Percentiles rank a stretch among this genome's conserved stretches.
phyloP scores from a whole-genome alignment of 2,329 filamentous ascomycete species.

The Clonostachys chloroleuca region DNA sequence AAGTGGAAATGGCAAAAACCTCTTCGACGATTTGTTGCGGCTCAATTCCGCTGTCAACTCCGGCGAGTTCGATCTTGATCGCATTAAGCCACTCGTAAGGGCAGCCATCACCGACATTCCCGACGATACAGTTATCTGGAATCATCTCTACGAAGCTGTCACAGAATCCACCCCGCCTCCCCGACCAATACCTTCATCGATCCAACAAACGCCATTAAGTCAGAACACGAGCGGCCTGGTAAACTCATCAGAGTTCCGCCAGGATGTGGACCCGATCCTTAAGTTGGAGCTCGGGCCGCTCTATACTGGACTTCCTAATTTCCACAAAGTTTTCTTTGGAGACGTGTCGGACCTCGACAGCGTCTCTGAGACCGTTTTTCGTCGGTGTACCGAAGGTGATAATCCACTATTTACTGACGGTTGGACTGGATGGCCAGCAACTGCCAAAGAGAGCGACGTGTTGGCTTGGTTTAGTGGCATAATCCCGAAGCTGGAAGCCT shows the following conservation, averaged over 20 bases:
- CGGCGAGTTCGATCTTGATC: conserved; percentile 9
- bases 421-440: conserved; percentile 26
- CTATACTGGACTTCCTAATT: too few species aligned
- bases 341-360: too few species aligned
- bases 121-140: conserved; percentile 23
- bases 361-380: too few species aligned
- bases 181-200: conserved; percentile 14
- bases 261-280: conserved; percentile 24
- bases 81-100: conserved; percentile 20
- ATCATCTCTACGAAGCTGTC: conserved; percentile 21
- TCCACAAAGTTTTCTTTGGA: too few species aligned
- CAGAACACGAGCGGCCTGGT: conserved; percentile 21
- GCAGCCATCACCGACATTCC: conserved; percentile 15
- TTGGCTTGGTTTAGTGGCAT: conserved; percentile 24
- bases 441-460: conserved; percentile 24
- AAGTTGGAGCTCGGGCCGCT: too few species aligned
- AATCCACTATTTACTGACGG: too few species aligned
- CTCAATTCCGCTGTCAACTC: too few species aligned
- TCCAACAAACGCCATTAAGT: conserved; percentile 20
- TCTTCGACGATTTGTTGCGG: too few species aligned
- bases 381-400: too few species aligned
- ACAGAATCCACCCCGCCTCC: conserved; percentile 11
- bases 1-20: too few species aligned
- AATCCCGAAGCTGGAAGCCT: conserved; percentile 16
- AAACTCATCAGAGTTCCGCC: conserved; percentile 26